Percentiles rank a stretch among this genome's conserved stretches.
Evolutionary conservation across 1,139 yeast genomes (phyloP).

Genomic region (Debaryomycetaceae sp.): DNA sequence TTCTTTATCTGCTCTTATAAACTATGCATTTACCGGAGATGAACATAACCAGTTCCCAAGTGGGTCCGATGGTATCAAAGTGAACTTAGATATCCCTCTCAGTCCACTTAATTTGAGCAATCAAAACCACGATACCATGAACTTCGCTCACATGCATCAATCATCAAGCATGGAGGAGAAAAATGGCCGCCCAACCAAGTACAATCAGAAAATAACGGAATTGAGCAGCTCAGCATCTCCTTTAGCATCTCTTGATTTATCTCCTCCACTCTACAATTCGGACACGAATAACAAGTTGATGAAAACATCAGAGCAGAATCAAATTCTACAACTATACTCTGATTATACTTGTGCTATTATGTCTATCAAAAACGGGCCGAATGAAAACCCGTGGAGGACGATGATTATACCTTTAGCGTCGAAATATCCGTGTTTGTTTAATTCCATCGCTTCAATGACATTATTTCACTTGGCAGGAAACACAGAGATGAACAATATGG

Average conservation of each 20-base stretch:
- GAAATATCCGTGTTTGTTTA: constrained; percentile 52
- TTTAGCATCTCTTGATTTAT: constrained; percentile 2
- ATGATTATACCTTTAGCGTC: constrained; percentile 53
- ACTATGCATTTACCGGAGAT: constrained; percentile 39
- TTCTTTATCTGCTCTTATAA: constrained; percentile 42
- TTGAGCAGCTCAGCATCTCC: constrained; percentile 5
- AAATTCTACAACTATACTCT: constrained; percentile 31
- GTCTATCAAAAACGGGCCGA: constrained; percentile 61
- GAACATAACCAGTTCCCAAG: constrained; percentile 10
- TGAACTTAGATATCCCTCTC: constrained; percentile 22
- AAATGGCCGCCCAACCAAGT: neutral
- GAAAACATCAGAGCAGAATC: constrained; percentile 31
- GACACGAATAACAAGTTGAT: constrained; percentile 12
- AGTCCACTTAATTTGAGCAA: constrained; percentile 29
- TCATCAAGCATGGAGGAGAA: neutral
- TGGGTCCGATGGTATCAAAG: constrained; percentile 6
- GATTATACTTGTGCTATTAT: constrained; percentile 58
- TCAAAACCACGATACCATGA: neutral
- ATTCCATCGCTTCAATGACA: constrained; percentile 65
- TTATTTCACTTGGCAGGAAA: constrained; percentile 57
- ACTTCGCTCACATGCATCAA: neutral
- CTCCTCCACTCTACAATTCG: constrained; percentile 7
- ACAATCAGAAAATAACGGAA: constrained; percentile 1
- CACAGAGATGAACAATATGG: constrained; percentile 31
- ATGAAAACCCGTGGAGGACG: constrained; percentile 69